Evolutionary conservation across 139 green algal genomes (phyloP).

Genomic region (Asterochloris erici): DNA sequence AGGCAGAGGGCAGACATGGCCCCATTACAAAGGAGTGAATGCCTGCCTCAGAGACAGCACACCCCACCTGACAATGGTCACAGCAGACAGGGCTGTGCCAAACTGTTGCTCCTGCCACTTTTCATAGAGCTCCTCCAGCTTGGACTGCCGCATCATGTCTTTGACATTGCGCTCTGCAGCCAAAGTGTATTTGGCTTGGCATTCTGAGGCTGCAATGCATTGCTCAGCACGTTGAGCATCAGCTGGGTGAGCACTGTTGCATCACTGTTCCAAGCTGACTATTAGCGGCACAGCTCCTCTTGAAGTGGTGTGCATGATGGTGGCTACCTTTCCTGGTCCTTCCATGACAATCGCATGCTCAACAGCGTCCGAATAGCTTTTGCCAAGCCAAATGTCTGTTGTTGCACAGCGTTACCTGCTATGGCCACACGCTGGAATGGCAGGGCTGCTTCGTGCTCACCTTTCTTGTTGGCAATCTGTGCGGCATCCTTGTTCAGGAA

Average conservation of each 20-base stretch:
- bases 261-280: too few species aligned
- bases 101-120: conserved; percentile 63
- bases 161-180: conserved; percentile 27
- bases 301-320: too few species aligned
- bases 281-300: too few species aligned
- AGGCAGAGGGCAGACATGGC: neutral
- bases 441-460: conserved; percentile 1
- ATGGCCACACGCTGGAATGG: neutral
- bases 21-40: neutral
- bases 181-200: too few species aligned
- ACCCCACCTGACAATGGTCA: conserved; percentile 62
- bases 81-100: conserved; percentile 47
- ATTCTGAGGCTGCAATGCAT: too few species aligned
- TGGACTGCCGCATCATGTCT: conserved; percentile 39
- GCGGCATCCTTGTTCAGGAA: conserved; percentile 49
- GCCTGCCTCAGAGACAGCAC: neutral
- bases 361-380: too few species aligned
- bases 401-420: neutral
- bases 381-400: neutral
- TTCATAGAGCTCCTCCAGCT: conserved; percentile 60
- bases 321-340: too few species aligned
- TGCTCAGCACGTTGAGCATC: too few species aligned
- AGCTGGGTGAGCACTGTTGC: too few species aligned
- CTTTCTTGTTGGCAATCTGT: conserved; percentile 6
- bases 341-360: too few species aligned